These are phyloP conservation scores for Polygonum aviculare DNA, from an alignment of 148 eudicot genomes.

Conservation along the genomic window DNA sequence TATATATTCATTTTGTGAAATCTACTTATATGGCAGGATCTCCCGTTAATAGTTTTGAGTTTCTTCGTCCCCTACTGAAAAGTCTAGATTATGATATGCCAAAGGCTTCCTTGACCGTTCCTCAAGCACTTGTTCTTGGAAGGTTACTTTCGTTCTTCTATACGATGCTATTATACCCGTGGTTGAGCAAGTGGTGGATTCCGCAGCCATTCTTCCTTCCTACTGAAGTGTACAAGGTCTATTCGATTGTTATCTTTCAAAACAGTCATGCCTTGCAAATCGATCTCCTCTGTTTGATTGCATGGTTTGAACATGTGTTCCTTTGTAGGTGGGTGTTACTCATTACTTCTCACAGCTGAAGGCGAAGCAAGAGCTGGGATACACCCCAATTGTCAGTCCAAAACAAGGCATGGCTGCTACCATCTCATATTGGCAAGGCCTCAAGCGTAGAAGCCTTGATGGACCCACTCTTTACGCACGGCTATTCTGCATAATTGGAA, in stretches of 20 bases:
- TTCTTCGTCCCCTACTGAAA: slow-evolving; percentile 53
- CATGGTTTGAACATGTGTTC: not conserved
- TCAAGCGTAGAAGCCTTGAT: slow-evolving; percentile 52
- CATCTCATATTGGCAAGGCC: slow-evolving; percentile 62
- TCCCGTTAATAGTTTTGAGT: slow-evolving; percentile 79
- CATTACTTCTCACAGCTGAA: slow-evolving; percentile 73
- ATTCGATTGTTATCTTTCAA: not conserved
- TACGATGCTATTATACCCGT: slow-evolving; percentile 51
- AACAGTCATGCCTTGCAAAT: not conserved
- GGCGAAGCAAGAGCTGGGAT: slow-evolving; percentile 77
- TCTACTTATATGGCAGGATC: slow-evolving; percentile 29
- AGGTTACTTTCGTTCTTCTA: slow-evolving; percentile 46
- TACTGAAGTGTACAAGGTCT: slow-evolving; percentile 85
- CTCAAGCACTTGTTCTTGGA: slow-evolving; percentile 60
- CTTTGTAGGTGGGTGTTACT: slow-evolving; percentile 67
- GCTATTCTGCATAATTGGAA: slow-evolving; percentile 52
- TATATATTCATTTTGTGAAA: not conserved
- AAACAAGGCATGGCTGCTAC: slow-evolving; percentile 72
- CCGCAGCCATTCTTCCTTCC: slow-evolving; percentile 90
- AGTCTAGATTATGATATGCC: slow-evolving; percentile 77
- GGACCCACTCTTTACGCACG: slow-evolving; percentile 74
- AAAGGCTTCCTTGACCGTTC: slow-evolving; percentile 37
- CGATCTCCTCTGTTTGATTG: not conserved
- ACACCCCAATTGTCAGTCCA: slow-evolving; percentile 61
- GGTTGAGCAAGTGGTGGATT: slow-evolving; percentile 66